Evolutionary conservation across 2,329 filamentous ascomycete genomes (phyloP).

Genomic region (Microdochium bolleyi): DNA sequence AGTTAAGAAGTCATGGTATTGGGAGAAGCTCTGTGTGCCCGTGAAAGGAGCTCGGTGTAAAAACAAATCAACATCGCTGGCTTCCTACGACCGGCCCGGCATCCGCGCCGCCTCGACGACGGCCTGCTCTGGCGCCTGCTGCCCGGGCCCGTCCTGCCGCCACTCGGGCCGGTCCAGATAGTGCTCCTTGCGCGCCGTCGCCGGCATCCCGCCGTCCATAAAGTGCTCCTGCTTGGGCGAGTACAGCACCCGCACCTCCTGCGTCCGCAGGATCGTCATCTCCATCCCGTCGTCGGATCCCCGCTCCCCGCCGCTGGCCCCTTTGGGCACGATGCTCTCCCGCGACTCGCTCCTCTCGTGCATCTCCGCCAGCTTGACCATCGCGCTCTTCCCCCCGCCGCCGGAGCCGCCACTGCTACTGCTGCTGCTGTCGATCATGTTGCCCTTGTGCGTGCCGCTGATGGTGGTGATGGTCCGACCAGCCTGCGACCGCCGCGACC

Average conservation of each 20-base stretch:
- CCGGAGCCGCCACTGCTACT: not conserved
- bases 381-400: no score
- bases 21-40: no score
- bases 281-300: not conserved
- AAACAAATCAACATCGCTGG: no score
- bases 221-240: not conserved
- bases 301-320: not conserved
- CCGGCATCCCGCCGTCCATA: not conserved
- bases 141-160: not conserved
- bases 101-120: no score
- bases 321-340: not conserved
- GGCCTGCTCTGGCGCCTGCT: no score
- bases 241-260: not conserved
- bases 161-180: not conserved
- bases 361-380: no score
- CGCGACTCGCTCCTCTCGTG: not conserved
- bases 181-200: not conserved
- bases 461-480: no score
- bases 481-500: no score
- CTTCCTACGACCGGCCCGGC: no score
- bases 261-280: not conserved
- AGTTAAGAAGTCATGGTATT: no score
- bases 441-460: no score
- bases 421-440: not conserved
- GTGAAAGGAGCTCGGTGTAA: no score